Percentiles rank a stretch among this genome's conserved stretches.
phyloP scores from a whole-genome alignment of 2,329 filamentous ascomycete species.

The Beauveria sp. region DNA sequence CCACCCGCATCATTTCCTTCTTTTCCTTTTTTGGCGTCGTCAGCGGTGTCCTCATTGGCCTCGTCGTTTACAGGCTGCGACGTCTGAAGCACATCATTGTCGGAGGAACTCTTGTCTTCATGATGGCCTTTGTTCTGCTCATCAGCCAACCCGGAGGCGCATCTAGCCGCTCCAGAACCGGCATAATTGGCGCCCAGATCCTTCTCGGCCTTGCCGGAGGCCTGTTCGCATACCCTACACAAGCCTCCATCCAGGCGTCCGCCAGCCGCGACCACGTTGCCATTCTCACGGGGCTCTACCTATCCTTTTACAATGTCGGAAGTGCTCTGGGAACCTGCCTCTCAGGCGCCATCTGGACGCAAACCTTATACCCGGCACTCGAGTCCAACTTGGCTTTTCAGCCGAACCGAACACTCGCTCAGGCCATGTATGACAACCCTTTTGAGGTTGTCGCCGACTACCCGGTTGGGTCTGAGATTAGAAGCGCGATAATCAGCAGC shows the following conservation, averaged over 20 bases:
- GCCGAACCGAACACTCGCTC: slow-evolving; percentile 26
- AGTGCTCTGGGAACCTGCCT: slow-evolving; percentile 33
- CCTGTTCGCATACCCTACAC: slow-evolving; percentile 40
- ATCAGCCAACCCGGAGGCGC: slow-evolving; percentile 47
- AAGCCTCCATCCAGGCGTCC: slow-evolving; percentile 32
- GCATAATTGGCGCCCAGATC: slow-evolving; percentile 48
- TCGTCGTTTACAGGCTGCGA: slow-evolving; percentile 43
- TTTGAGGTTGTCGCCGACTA: slow-evolving; percentile 26
- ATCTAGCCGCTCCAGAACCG: slow-evolving; percentile 31
- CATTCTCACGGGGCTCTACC: slow-evolving; percentile 30
- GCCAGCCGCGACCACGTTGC: slow-evolving; percentile 30
- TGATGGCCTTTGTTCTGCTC: slow-evolving; percentile 47
- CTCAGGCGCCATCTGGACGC: slow-evolving; percentile 34
- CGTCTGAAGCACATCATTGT: slow-evolving; percentile 53
- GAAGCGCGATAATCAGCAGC: slow-evolving; percentile 34
- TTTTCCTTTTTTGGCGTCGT: slow-evolving; percentile 48
- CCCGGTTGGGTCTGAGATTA: slow-evolving; percentile 35
- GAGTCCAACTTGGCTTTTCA: slow-evolving; percentile 26
- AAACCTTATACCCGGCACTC: slow-evolving; percentile 28
- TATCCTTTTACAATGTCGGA: slow-evolving; percentile 35
- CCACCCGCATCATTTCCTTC: slow-evolving; percentile 49
- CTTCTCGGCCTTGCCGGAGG: slow-evolving; percentile 51
- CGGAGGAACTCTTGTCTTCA: slow-evolving; percentile 46
- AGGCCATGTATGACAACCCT: slow-evolving; percentile 28
- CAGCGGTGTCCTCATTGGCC: slow-evolving; percentile 42